Base-by-base conservation (phyloP, 352 stramenopile genomes). In the Globisporangium iwayamae region DNA sequence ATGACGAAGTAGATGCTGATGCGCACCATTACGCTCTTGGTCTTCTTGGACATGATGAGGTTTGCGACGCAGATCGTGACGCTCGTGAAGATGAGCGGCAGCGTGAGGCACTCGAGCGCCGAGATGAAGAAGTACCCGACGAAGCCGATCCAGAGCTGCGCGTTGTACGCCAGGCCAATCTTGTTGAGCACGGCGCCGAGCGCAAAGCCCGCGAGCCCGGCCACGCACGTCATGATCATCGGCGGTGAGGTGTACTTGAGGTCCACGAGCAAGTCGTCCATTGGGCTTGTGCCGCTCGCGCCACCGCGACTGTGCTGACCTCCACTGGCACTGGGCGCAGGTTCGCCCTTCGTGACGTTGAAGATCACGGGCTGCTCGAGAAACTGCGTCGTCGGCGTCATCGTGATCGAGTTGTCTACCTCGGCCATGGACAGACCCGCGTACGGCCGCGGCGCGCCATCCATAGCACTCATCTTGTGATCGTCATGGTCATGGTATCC, bases 51-150 rank as follows among this genome's bases (percentile, higher is more conserved):
- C 2, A 81, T 69, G 50, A 87, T 71, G 28, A 90, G 59, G 47
- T 90, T 84, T 10, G 73, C 76, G 28, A 88, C 71, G 62, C 76
- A 83, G 45, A 83, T 83, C 20, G 75, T 85, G 58, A 88, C 73
- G 39, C 71, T 87, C n/a, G 81, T 88, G 70, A 88, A 90, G 51
- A 90, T 81, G n/a, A 90, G 69, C 41, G 78, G 81, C 16, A 90
- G 56, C 20, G 77, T 79, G 56, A 90, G 70, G 57, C 81, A 88
- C 61, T 84, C 75, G 30, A 87, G 62, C 1, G 65, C 58, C 11
- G 62, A 60, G 18, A 79, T 68, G 57, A 76, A 72, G 6, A 87
- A 57, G 43, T 52, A 67, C 2, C 81, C 78, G 2, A 75, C 6
- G 7, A 79, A 10, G 20, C 73, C 75, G 38, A 87, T 75, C 79